Percentiles rank a stretch among this genome's conserved stretches.
phyloP scores from a whole-genome alignment of 305 asterid genomes.

The Fraxinus ornus region DNA sequence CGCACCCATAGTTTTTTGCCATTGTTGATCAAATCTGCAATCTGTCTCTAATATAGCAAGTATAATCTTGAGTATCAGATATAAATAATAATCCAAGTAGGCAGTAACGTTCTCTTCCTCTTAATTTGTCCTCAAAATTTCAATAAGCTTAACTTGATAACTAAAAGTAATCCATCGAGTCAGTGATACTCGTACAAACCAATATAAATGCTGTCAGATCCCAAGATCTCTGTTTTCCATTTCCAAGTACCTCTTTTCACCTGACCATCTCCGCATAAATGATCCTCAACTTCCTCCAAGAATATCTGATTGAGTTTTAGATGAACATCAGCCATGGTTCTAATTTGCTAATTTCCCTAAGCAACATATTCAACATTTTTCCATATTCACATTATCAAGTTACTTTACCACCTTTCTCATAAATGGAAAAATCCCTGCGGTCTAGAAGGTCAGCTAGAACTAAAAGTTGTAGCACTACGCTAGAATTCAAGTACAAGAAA shows the following conservation, averaged over 20 bases:
- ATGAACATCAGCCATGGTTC: background rate
- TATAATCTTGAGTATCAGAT: background rate
- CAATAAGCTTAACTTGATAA: background rate
- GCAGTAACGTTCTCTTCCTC: background rate
- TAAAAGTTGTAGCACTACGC: background rate
- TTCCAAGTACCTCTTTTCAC: background rate
- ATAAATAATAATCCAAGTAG: background rate
- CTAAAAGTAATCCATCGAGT: background rate
- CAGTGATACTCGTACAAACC: background rate
- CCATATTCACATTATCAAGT: background rate
- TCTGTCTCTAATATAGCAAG: background rate
- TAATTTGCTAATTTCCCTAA: background rate
- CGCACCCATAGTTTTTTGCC: background rate
- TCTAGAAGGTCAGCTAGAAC: background rate
- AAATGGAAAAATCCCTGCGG: background rate
- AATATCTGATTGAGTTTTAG: background rate
- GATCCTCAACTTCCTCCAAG: background rate
- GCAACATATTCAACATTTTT: background rate
- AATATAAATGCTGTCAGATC: background rate
- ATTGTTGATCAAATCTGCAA: background rate
- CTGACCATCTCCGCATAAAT: background rate
- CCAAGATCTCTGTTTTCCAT: background rate
- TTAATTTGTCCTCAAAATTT: conserved; percentile 5
- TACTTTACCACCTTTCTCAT: background rate
- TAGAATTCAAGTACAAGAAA: background rate